A percentile compares a stretch with the other conserved stretches of the same genome.
These are phyloP conservation scores for Cyclanthera cordifolia DNA, from an alignment of 306 rosid species.

Conservation along the genomic window DNA sequence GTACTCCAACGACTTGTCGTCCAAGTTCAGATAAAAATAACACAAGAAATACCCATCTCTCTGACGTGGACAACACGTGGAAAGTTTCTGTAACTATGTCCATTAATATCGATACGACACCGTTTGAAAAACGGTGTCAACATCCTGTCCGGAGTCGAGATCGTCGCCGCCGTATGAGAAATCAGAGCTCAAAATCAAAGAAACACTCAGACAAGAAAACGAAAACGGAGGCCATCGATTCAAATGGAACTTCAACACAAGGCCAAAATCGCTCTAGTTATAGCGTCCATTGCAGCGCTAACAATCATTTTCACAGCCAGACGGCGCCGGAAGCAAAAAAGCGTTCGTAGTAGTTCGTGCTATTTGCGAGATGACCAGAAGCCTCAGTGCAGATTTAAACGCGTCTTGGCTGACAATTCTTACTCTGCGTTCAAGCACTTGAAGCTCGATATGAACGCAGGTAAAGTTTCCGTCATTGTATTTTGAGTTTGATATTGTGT, in stretches of 20 bases:
- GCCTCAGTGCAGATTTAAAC: slow-evolving; percentile 60
- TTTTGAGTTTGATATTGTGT: neutral
- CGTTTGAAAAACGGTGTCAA: neutral
- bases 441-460: slow-evolving; percentile 15
- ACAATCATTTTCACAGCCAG: slow-evolving; percentile 40
- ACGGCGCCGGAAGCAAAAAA: slow-evolving; percentile 23
- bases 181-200: neutral
- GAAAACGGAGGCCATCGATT: slow-evolving; percentile 9
- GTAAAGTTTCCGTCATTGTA: slow-evolving; percentile 15
- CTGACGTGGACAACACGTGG: neutral
- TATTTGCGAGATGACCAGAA: slow-evolving; percentile 48
- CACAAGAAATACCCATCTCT: no score
- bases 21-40: neutral
- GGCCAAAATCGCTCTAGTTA: slow-evolving; percentile 30
- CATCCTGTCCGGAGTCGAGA: neutral
- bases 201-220: neutral
- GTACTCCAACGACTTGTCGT: no score
- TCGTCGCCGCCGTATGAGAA: neutral
- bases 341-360: slow-evolving; percentile 36
- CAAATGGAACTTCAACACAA: slow-evolving; percentile 29
- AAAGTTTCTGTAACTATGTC: neutral
- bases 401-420: slow-evolving; percentile 68
- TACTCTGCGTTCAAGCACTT: slow-evolving; percentile 59
- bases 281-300: slow-evolving; percentile 43
- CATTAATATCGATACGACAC: neutral